Evolutionary conservation across 2,329 filamentous ascomycete genomes (phyloP), one percentile per base, ranked within the genome.

Genomic region (Colletotrichum sp.): DNA sequence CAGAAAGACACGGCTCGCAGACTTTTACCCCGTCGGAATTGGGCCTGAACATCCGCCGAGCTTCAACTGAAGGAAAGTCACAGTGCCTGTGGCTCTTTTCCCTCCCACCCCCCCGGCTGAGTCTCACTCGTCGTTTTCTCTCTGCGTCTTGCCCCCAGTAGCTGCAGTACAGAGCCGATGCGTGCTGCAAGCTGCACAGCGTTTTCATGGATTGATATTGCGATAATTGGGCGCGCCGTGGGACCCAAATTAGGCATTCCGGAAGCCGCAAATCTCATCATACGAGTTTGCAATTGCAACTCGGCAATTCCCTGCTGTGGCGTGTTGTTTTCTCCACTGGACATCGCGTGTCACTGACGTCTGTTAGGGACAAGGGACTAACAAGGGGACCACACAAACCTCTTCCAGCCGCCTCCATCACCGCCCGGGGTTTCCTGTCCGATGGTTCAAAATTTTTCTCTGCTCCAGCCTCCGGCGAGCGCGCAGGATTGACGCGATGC

Each of bases 271-370:
- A 68, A 68, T 70, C 64, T 67, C 70, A 75, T 75, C 73, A 75
- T 75, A 75, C 73, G 73, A 75, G 73, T 73, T 75, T 73, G 64
- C 64, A 68, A 56, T 58, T 72, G 73, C 64, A 68, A 60, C 43
- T 73, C 73, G 73, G 73, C 70, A 73, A 68, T 68, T 75, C 64
- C 70, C 56, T 75, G 70, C 56, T 65, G 64, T 73, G 64, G 73
- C 69, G 64, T 73, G 64, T 68, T 68, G 25, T 68, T 39, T 65
- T 52, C 70, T 43, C 73, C 73, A 68, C 70, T 25, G 43, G 7
- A 34, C 32, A 75, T 75, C 73, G 73, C 73, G 55, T 71, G 73
- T 68, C 64, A 68, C 73, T 65, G 73, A 73, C 73, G 73, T 73
- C 55, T 68, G 22, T 68, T 39, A 73, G 70, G 70, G 36, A 56